Evolutionary conservation across 2,329 filamentous ascomycete genomes (phyloP), one percentile per base, ranked within the genome.

Genomic region (Lachnellula willkommii): DNA sequence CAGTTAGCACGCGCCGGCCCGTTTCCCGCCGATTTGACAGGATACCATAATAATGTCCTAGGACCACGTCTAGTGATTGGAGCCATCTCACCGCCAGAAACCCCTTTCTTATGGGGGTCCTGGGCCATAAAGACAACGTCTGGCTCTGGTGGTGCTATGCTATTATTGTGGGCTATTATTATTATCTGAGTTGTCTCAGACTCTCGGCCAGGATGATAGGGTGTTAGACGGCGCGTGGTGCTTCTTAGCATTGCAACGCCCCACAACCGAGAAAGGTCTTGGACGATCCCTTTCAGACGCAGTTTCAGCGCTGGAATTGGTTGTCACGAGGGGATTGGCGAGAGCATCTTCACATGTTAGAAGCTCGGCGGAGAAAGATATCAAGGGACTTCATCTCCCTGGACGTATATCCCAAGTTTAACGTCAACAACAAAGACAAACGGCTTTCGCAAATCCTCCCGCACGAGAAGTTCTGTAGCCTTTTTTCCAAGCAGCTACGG

Each of bases 281-380:
- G 15, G n/a, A 17, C 26, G n/a, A 22, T 17, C n/a, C 9, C 28
- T 32, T 32, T 32, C 28, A 32, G 28, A 32, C 11, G 28, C 46
- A 46, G 56, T 60, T 60, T 60, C 58, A 60, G 36, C 7, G 36
- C 7, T 43, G 55, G 46, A 49, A 28, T 53, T 50, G 39, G 48
- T 53, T 58, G 50, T 50, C 52, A 58, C 55, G 48, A 52, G 55
- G 28, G 43, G 36, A 58, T 60, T 60, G 52, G 55, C 42, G 45
- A 52, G 37, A 24, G 45, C 5, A 7, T 50, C 45, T 57, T 57
- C 55, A 57, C 55, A 57, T 57, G 55, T 43, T n/a, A 46, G 49
- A 49, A 37, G 12, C 24, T 5, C 51, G 22, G 40, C 20, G n/a
- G 50, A 37, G 28, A 32, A 12, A 4, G 22, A 24, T 22, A 17